Conservation (phyloP, 148 eudicot genomes). For the Vaccinium myrtillus region DNA sequence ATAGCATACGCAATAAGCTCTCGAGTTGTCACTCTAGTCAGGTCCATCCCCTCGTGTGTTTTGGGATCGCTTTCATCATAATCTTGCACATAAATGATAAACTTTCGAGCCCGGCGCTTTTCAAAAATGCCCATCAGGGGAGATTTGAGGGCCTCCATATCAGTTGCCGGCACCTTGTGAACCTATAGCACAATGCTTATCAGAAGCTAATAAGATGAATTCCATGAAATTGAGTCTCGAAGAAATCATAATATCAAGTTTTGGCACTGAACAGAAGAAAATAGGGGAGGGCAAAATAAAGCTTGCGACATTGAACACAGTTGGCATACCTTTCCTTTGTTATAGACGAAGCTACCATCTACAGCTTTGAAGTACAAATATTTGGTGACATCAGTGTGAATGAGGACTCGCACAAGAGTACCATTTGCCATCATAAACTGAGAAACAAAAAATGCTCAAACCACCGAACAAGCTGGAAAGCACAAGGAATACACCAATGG, state of each 20-base stretch:
- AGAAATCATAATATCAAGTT: conserved; percentile 9
- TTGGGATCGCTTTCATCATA: conserved; percentile 73
- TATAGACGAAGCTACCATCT: conserved; percentile 92
- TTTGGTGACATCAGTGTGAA: conserved; percentile 93
- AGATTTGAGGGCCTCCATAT: conserved; percentile 96
- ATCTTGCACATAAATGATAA: conserved; percentile 83
- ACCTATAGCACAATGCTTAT: conserved; percentile 37
- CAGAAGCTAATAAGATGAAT: background rate
- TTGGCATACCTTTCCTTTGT: conserved; percentile 78
- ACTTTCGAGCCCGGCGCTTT: conserved; percentile 90
- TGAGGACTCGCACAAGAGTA: conserved; percentile 92
- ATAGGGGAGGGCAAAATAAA: background rate
- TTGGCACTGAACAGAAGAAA: background rate
- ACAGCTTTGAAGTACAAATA: conserved; percentile 89
- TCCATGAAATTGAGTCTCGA: background rate
- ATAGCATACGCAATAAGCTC: conserved; percentile 80
- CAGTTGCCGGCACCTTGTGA: conserved; percentile 97
- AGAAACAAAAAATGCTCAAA: conserved; percentile 4
- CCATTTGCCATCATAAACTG: conserved; percentile 98
- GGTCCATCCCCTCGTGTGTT: conserved; percentile 88
- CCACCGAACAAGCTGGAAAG: background rate
- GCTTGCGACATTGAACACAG: background rate
- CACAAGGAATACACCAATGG: background rate
- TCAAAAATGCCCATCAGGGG: conserved; percentile 97
- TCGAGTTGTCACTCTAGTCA: conserved; percentile 73